These are phyloP conservation scores for Glycine soja DNA, from an alignment of 306 rosid genomes.

Conservation along the genomic window DNA sequence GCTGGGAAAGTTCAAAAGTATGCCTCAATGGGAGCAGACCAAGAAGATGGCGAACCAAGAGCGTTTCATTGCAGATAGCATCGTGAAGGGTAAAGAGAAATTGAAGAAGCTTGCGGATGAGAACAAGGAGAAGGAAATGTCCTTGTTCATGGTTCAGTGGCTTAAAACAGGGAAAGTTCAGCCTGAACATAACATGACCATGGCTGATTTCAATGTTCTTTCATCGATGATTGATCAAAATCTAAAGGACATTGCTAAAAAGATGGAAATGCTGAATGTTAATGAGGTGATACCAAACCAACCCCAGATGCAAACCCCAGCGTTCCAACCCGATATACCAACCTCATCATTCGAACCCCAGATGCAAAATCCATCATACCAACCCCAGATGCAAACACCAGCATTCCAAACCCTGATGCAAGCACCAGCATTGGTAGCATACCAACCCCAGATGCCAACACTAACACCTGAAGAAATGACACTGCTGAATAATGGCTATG, in stretches of 20 bases:
- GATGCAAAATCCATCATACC: too few species aligned
- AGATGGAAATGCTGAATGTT: slow-evolving; percentile 23
- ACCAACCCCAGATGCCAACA: too few species aligned
- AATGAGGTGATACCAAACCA: neutral
- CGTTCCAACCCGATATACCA: neutral
- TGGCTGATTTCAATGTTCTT: slow-evolving; percentile 42
- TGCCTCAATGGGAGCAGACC: slow-evolving; percentile 43
- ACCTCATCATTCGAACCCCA: too few species aligned
- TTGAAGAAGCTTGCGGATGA: slow-evolving; percentile 30
- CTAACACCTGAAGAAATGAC: too few species aligned
- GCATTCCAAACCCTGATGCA: too few species aligned
- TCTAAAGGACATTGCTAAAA: slow-evolving; percentile 16
- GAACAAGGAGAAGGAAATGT: slow-evolving; percentile 42
- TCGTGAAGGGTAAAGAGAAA: slow-evolving; percentile 31
- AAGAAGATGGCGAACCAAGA: slow-evolving; percentile 53
- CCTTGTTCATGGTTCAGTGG: slow-evolving; percentile 36
- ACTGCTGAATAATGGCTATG: too few species aligned
- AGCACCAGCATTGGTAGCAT: too few species aligned
- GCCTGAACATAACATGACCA: neutral
- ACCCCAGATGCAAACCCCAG: neutral
- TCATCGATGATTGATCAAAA: slow-evolving; percentile 42
- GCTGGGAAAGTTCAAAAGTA: slow-evolving; percentile 20
- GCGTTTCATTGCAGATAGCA: slow-evolving; percentile 39
- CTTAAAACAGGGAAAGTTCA: slow-evolving; percentile 27
- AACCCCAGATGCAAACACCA: too few species aligned